Conservation (phyloP, 257 asterid species). For the Plantago ovata region DNA sequence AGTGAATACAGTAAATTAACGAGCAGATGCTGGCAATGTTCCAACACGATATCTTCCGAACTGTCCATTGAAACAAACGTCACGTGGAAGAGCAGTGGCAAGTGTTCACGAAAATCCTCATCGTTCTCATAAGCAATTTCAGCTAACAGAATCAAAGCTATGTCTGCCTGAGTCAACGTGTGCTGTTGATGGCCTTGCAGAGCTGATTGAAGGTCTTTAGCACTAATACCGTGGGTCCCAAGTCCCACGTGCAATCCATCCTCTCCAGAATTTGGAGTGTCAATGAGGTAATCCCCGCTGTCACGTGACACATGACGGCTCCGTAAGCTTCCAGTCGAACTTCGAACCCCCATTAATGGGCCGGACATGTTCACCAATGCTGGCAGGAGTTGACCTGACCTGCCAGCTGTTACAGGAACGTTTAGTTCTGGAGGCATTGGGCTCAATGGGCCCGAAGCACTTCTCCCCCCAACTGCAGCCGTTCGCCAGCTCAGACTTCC, state of each 20-base stretch:
- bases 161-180: constrained; percentile 89
- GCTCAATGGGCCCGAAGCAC: constrained; percentile 95
- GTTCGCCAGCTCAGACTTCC: constrained; percentile 99
- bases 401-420: constrained; percentile 79
- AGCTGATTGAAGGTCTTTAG: constrained; percentile 96
- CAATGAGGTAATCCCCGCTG: constrained; percentile 93
- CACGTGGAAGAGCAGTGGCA: constrained; percentile 93
- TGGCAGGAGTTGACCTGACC: constrained; percentile 97
- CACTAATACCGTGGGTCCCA: constrained; percentile 71
- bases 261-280: constrained; percentile 95
- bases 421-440: constrained; percentile 94
- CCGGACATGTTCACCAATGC: constrained; percentile 97
- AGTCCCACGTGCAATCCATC: constrained; percentile 74
- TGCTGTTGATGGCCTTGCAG: constrained; percentile 99
- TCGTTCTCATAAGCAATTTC: constrained; percentile 99
- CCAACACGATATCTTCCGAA: constrained; percentile 97
- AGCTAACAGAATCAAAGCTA: constrained; percentile 86
- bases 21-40: constrained; percentile 96
- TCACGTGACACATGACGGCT: constrained; percentile 98
- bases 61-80: constrained; percentile 99
- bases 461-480: constrained; percentile 92
- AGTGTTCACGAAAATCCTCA: constrained; percentile 97
- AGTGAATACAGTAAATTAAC: constrained; percentile 94
- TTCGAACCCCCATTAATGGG: constrained; percentile 92
- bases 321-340: constrained; percentile 95